Percentiles rank a stretch among this genome's conserved stretches.
phyloP scores from a whole-genome alignment of 768 basidiomycete genomes.

The Suillus subaureus region DNA sequence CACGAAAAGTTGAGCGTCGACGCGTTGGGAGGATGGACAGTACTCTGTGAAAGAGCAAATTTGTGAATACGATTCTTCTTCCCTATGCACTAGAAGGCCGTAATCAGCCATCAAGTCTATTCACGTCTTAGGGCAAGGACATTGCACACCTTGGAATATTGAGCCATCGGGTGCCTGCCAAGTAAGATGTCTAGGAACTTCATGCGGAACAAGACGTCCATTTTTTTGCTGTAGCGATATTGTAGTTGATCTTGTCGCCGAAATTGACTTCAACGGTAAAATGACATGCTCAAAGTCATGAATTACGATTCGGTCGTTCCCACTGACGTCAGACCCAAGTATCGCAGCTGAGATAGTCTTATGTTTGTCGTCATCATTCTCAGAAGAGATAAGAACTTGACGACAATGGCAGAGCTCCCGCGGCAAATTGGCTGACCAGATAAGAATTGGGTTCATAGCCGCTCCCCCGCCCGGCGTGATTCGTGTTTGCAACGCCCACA shows the following conservation, averaged over 20 bases:
- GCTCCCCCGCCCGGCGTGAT: constrained; percentile 58
- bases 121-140: neutral
- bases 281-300: constrained; percentile 14
- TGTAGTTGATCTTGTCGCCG: neutral
- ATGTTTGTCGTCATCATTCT: constrained; percentile 1
- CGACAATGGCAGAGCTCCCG: constrained; percentile 25
- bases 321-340: constrained; percentile 41
- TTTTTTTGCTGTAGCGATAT: constrained; percentile 39
- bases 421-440: constrained; percentile 35
- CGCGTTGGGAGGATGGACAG: constrained; percentile 50
- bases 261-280: neutral
- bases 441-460: constrained; percentile 54
- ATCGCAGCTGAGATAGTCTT: constrained; percentile 30
- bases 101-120: constrained; percentile 11
- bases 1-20: constrained; percentile 44
- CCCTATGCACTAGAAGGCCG: constrained; percentile 7
- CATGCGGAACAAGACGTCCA: constrained; percentile 47
- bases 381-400: constrained; percentile 29
- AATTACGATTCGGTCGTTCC: constrained; percentile 37
- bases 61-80: constrained; percentile 21
- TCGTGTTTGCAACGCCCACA: constrained; percentile 72
- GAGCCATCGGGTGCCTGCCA: constrained; percentile 53
- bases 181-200: constrained; percentile 21
- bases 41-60: constrained; percentile 56
- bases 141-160: constrained; percentile 45